phyloP scores from a whole-genome alignment of 2,329 filamentous ascomycete genomes.

The Sclerotinia spermophila region DNA sequence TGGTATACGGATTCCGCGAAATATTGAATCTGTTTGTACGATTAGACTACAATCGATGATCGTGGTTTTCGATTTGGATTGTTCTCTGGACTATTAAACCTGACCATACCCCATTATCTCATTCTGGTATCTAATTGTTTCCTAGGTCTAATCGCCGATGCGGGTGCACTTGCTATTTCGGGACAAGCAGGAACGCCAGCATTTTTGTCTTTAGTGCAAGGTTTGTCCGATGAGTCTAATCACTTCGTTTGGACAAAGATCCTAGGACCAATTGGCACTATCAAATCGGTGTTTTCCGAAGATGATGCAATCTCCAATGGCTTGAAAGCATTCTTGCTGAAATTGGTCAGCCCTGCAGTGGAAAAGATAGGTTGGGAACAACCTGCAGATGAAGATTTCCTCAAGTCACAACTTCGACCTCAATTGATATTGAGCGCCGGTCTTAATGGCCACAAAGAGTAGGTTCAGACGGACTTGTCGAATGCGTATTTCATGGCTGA shows the following conservation, averaged over 20 bases:
- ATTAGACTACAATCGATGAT: background rate
- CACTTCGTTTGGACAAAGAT: slow-evolving; percentile 89
- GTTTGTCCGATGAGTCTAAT: slow-evolving; percentile 77
- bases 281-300: slow-evolving; percentile 82
- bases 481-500: background rate
- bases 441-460: slow-evolving; percentile 70
- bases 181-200: slow-evolving; percentile 80
- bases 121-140: background rate
- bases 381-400: slow-evolving; percentile 71
- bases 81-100: background rate
- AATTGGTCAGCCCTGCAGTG: slow-evolving; percentile 70
- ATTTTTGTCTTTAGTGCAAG: slow-evolving; percentile 77
- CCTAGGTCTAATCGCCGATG: slow-evolving; percentile 70
- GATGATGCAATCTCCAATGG: slow-evolving; percentile 68
- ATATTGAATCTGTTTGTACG: background rate
- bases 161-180: slow-evolving; percentile 81
- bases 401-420: slow-evolving; percentile 77
- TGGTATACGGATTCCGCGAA: background rate
- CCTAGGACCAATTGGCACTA: slow-evolving; percentile 67
- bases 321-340: slow-evolving; percentile 73
- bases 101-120: background rate
- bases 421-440: slow-evolving; percentile 74
- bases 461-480: slow-evolving; percentile 38
- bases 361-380: slow-evolving; percentile 85
- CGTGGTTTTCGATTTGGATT: background rate